phyloP scores from a whole-genome alignment of 2,329 filamentous ascomycete genomes.

The Colletotrichum cordylinicola region DNA sequence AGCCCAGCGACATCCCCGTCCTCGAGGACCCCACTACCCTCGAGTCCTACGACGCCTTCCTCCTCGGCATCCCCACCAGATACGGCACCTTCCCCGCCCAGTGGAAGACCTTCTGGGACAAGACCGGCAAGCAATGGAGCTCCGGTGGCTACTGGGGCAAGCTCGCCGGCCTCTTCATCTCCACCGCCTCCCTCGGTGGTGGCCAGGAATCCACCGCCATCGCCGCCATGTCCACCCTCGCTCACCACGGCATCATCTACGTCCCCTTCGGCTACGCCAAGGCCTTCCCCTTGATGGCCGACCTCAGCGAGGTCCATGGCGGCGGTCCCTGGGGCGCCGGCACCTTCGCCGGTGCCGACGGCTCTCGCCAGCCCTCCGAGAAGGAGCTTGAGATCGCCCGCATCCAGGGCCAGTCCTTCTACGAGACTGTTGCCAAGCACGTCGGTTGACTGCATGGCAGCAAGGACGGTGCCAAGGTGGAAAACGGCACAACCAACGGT shows the following conservation, averaged over 20 bases:
- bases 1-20: constrained; percentile 71
- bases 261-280: constrained; percentile 95
- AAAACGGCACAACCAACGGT: constrained; percentile 28
- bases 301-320: constrained; percentile 82
- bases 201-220: constrained; percentile 92
- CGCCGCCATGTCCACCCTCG: constrained; percentile 80
- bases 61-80: constrained; percentile 93
- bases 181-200: constrained; percentile 82
- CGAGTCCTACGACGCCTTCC: constrained; percentile 79
- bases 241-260: constrained; percentile 94
- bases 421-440: constrained; percentile 74
- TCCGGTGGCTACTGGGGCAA: constrained; percentile 83
- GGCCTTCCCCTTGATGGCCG: constrained; percentile 71
- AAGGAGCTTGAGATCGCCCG: constrained; percentile 82
- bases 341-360: constrained; percentile 81
- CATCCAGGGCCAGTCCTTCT: constrained; percentile 87
- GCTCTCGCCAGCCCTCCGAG: constrained; percentile 78
- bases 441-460: constrained; percentile 80
- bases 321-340: constrained; percentile 93
- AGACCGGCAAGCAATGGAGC: constrained; percentile 84
- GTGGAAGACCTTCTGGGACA: constrained; percentile 95
- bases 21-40: constrained; percentile 64
- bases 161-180: constrained; percentile 89
- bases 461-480: constrained; percentile 32
- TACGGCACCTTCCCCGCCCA: constrained; percentile 98